Conservation (phyloP, 2,329 filamentous ascomycete genomes). For the Apiospora arundinis region DNA sequence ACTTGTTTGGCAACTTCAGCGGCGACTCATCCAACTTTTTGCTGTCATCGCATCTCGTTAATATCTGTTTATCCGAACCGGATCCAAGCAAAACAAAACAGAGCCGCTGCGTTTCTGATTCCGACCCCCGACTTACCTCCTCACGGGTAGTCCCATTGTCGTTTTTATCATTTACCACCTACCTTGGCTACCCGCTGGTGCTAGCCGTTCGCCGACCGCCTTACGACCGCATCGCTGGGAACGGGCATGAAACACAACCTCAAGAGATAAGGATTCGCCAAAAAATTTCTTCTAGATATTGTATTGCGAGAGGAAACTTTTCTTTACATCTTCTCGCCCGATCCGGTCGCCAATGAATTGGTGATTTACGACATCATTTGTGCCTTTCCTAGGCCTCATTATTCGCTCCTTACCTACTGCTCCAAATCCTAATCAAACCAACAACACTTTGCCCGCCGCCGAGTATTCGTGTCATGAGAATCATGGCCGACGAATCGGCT, state of each 20-base stretch:
- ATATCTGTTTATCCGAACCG: background rate
- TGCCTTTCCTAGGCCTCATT: conserved; percentile 20
- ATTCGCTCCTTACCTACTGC: conserved; percentile 17
- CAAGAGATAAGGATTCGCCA: conserved; percentile 2
- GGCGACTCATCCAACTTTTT: conserved; percentile 9
- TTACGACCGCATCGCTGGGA: conserved; percentile 20
- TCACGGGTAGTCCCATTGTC: conserved; percentile 13
- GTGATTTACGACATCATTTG: conserved; percentile 20
- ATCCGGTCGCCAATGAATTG: conserved; percentile 20
- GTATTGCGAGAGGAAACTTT: conserved; percentile 2
- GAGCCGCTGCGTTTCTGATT: background rate
- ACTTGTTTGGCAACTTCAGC: background rate
- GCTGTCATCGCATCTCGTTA: conserved; percentile 14
- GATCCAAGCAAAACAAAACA: background rate
- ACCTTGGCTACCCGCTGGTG: conserved; percentile 19
- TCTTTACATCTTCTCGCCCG: background rate
- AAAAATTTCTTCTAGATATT: background rate
- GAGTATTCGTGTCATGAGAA: conserved; percentile 20
- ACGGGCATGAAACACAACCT: conserved; percentile 10
- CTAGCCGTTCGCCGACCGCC: conserved; percentile 4
- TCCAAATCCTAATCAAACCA: background rate
- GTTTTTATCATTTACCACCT: conserved; percentile 3
- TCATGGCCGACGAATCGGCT: conserved; percentile 62
- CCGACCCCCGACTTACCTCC: background rate
- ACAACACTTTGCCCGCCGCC: conserved; percentile 6